These are phyloP conservation scores for Entomortierella beljakovae DNA, from an alignment of 192 early-diverging fungal species.

Conservation along the genomic window DNA sequence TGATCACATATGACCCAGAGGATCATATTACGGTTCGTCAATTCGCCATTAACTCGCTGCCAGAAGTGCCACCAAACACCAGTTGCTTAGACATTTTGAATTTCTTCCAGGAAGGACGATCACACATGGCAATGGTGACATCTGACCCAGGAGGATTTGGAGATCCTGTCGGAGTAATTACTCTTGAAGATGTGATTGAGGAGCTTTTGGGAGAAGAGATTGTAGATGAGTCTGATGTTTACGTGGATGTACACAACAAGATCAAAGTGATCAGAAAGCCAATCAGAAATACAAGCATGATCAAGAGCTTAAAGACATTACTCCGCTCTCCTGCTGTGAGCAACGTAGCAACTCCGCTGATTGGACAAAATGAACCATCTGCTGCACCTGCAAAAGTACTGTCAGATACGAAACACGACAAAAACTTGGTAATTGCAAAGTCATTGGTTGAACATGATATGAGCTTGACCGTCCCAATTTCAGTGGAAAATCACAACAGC, in stretches of 20 bases:
- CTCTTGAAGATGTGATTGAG: constrained; percentile 87
- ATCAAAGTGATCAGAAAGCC: constrained; percentile 66
- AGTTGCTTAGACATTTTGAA: constrained; percentile 82
- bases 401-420: neutral
- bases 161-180: constrained; percentile 79
- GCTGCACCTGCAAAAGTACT: neutral
- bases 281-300: constrained; percentile 21
- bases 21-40: constrained; percentile 72
- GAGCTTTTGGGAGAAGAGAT: constrained; percentile 88
- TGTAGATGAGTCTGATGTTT: constrained; percentile 83
- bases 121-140: constrained; percentile 80
- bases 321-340: constrained; percentile 31
- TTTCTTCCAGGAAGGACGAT: constrained; percentile 85
- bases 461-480: too few relatives aligned
- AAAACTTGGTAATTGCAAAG: too few relatives aligned
- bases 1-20: constrained; percentile 83
- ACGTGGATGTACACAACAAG: constrained; percentile 65
- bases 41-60: constrained; percentile 63
- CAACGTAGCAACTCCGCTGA: constrained; percentile 10
- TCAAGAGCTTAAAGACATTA: constrained; percentile 38
- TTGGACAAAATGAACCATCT: neutral
- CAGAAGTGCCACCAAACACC: constrained; percentile 63
- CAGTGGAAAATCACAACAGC: constrained; percentile 9
- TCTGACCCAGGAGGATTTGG: constrained; percentile 63
- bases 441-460: too few relatives aligned